Evolutionary conservation across 305 asterid genomes (phyloP), one percentile per base, ranked within the genome.

Genomic region (Fraxinus greggii): DNA sequence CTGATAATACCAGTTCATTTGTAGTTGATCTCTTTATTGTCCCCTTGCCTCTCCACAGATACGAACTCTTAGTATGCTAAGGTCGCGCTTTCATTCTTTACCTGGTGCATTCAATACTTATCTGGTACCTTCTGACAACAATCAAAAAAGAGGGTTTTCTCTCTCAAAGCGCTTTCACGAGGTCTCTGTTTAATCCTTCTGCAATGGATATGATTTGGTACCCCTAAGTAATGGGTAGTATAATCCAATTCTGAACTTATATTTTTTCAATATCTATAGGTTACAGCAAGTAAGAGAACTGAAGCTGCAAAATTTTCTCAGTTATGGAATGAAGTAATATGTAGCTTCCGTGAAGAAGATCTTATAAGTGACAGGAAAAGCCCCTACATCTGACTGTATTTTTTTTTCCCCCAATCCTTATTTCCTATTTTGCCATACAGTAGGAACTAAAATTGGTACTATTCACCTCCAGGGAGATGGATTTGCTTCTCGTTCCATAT

Each of bases 331-430:
- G 99, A 97, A 88, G 92, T 97, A 72, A 92, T 97, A 63, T 88
- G 93, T 84, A 95, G 99, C 89, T 97, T 97, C 84, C 95, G 99
- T 51, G 99, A 97, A 88, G 99, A 97, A 92, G 99, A 97, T 89
- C 86, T 97, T 86, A 92, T 97, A 87, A 95, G 94, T 83, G 98
- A 97, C 86, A 97, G 98, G 99, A 81, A 92, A 88, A 83, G 86
- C 85, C 82, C 83, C 80, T 72, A 28, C 56, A 75, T 75, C 81
- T 88, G 29, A 17, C 33, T 63, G 83, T 85, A 67, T 10, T 36
- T 74, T 77, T 42, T 81, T 45, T 45, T 45, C 15, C 15, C 15
- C 79, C 63, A 33, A 75, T 75, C 76, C 61, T 76, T 29, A 45
- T 45, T 76, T 76, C 38, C 12, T 82, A 69, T 51, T 83, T 72